Conservation (phyloP, 345 rosid genomes). For the Mercurialis annua region DNA sequence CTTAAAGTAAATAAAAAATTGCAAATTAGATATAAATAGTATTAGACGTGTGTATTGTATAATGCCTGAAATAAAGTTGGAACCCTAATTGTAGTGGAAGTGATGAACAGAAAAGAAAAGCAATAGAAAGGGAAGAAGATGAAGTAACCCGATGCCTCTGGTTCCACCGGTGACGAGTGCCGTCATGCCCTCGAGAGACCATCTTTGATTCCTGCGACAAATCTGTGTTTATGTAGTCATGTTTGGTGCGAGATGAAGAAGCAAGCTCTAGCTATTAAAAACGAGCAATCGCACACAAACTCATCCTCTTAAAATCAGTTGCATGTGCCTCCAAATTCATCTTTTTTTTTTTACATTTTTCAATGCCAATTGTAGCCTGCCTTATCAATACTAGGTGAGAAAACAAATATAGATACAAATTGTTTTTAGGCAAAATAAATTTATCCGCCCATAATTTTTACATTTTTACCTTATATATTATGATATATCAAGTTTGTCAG, state of each 20-base stretch:
- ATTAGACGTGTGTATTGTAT: too few relatives aligned
- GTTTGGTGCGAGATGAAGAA: not conserved
- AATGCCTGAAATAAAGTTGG: too few relatives aligned
- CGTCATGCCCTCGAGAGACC: conserved; percentile 29
- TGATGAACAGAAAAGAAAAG: not conserved
- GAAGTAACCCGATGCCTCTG: conserved; percentile 23
- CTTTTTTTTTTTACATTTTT: not conserved
- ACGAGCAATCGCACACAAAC: not conserved
- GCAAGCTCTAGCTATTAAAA: not conserved
- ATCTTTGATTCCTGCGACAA: conserved; percentile 11
- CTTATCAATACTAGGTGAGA: not conserved
- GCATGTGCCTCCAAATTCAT: too few relatives aligned
- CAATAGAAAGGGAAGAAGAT: not conserved
- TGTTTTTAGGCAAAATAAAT: too few relatives aligned
- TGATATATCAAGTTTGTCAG: too few relatives aligned
- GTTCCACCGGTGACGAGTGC: conserved; percentile 31
- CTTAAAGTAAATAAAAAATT: too few relatives aligned
- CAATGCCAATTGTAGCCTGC: not conserved
- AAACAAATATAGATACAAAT: too few relatives aligned
- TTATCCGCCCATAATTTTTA: too few relatives aligned
- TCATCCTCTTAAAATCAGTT: not conserved
- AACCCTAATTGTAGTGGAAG: too few relatives aligned
- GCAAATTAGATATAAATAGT: too few relatives aligned
- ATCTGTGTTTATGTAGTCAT: conserved; percentile 5
- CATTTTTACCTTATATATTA: too few relatives aligned